A percentile compares a stretch with the other conserved stretches of the same genome.
Evolutionary conservation across 2,329 filamentous ascomycete species (phyloP).

Genomic region (Emmonsiellopsis sp.): DNA sequence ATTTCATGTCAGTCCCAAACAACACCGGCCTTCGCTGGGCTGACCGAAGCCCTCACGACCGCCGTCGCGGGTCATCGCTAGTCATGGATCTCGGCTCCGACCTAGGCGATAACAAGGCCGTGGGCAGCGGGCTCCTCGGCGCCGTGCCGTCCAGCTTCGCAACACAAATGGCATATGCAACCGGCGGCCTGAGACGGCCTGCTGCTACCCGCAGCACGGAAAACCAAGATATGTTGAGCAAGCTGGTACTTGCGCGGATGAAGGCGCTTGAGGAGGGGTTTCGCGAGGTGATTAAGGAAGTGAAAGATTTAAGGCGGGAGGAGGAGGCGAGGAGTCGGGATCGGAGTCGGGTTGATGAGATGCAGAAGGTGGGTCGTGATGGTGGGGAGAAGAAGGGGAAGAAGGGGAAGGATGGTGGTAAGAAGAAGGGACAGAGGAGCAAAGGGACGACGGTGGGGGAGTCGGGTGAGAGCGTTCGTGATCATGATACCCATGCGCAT

Average conservation of each 20-base stretch:
- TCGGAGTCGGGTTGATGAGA: slow-evolving; percentile 1
- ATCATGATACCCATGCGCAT: background rate
- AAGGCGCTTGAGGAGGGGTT: slow-evolving; percentile 89
- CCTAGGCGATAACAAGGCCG: slow-evolving; percentile 53
- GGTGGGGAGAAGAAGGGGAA: background rate
- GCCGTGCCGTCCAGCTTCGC: slow-evolving; percentile 67
- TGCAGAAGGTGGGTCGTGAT: background rate
- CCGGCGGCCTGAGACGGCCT: slow-evolving; percentile 48
- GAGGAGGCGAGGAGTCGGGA: slow-evolving; percentile 8
- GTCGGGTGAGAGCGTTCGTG: background rate
- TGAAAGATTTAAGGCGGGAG: slow-evolving; percentile 53
- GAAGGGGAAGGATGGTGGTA: background rate
- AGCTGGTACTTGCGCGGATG: slow-evolving; percentile 81
- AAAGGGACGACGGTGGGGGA: background rate
- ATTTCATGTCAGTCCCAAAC: slow-evolving; percentile 49
- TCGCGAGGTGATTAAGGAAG: slow-evolving; percentile 72
- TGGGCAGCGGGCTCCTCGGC: slow-evolving; percentile 52
- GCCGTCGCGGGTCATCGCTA: slow-evolving; percentile 50
- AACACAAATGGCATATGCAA: slow-evolving; percentile 68
- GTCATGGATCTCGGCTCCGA: slow-evolving; percentile 70
- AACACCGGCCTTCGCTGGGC: slow-evolving; percentile 46
- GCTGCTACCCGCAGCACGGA: slow-evolving; percentile 29
- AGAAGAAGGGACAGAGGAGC: background rate
- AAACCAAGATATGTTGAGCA: slow-evolving; percentile 64
- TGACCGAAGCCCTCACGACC: slow-evolving; percentile 27